Conservation (phyloP, 2,329 filamentous ascomycete species). For the Alternaria dauci region DNA sequence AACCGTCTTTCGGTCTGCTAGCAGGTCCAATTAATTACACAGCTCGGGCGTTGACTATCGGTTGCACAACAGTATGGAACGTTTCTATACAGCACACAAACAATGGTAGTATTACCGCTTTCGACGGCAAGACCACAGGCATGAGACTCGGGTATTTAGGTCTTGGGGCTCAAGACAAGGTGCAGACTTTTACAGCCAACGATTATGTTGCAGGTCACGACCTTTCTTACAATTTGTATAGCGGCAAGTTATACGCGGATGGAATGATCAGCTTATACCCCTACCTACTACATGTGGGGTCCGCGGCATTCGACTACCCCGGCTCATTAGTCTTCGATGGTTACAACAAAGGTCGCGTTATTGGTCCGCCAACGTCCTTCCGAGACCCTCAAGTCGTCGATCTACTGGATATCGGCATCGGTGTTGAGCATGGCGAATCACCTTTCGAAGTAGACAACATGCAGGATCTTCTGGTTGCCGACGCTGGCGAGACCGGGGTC, state of each 20-base stretch:
- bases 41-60: no score
- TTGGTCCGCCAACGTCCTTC: constrained; percentile 39
- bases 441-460: constrained; percentile 33
- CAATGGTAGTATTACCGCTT: no score
- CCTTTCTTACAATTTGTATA: no score
- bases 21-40: neutral
- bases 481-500: neutral
- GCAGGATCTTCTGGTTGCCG: constrained; percentile 24
- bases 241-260: neutral
- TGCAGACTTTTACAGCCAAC: no score
- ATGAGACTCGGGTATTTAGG: no score
- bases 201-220: no score
- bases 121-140: no score
- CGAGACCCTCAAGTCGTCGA: constrained; percentile 14
- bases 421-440: constrained; percentile 52
- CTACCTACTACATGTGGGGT: neutral
- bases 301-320: constrained; percentile 31
- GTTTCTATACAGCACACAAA: no score
- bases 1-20: no score
- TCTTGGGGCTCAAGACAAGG: no score
- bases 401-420: constrained; percentile 54
- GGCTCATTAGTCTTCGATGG: constrained; percentile 48
- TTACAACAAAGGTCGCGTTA: constrained; percentile 45
- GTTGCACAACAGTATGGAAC: no score
- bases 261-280: neutral